A percentile compares a stretch with the other conserved stretches of the same genome.
These are phyloP conservation scores for Barnettozyma sp. DNA, from an alignment of 805 yeast genomes.

Conservation along the genomic window DNA sequence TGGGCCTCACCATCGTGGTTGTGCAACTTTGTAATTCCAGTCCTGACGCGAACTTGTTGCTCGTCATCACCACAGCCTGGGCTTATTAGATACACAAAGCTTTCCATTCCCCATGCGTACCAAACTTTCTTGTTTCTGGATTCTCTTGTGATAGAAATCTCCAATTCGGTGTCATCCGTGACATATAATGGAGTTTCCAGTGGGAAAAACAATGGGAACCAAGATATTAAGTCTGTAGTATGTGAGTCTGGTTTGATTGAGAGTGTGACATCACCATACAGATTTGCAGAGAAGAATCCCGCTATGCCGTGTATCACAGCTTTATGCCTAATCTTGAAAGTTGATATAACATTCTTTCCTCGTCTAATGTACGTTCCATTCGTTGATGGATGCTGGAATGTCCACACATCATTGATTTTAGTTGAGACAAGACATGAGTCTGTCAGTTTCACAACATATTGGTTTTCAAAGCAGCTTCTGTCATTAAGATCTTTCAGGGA, in stretches of 20 bases:
- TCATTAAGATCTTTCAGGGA: slow-evolving; percentile 24
- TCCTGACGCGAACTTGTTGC: slow-evolving; percentile 31
- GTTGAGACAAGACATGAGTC: slow-evolving; percentile 41
- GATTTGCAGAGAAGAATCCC: slow-evolving; percentile 66
- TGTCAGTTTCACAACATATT: slow-evolving; percentile 38
- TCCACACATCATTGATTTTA: slow-evolving; percentile 50
- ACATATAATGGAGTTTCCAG: slow-evolving; percentile 44
- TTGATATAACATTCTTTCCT: slow-evolving; percentile 24
- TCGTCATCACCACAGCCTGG: slow-evolving; percentile 14
- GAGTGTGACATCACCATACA: slow-evolving; percentile 52
- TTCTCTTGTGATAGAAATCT: slow-evolving; percentile 44
- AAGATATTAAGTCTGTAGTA: slow-evolving; percentile 45
- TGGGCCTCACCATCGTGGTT: slow-evolving; percentile 30
- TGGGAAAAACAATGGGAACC: slow-evolving; percentile 69
- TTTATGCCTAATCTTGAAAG: slow-evolving; percentile 39
- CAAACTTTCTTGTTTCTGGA: slow-evolving; percentile 39
- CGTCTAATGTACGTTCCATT: slow-evolving; percentile 53
- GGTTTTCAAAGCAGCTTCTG: slow-evolving; percentile 35
- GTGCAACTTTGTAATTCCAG: slow-evolving; percentile 34
- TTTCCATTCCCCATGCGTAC: slow-evolving; percentile 63
- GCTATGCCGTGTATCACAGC: slow-evolving; percentile 64
- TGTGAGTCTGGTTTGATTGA: slow-evolving; percentile 42
- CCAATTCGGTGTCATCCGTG: slow-evolving; percentile 48
- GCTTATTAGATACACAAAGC: slow-evolving; percentile 37
- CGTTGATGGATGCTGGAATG: slow-evolving; percentile 56